Evolutionary conservation across 371 early-diverging fungal species (phyloP).

Genomic region (Phascolomyces articulosus): DNA sequence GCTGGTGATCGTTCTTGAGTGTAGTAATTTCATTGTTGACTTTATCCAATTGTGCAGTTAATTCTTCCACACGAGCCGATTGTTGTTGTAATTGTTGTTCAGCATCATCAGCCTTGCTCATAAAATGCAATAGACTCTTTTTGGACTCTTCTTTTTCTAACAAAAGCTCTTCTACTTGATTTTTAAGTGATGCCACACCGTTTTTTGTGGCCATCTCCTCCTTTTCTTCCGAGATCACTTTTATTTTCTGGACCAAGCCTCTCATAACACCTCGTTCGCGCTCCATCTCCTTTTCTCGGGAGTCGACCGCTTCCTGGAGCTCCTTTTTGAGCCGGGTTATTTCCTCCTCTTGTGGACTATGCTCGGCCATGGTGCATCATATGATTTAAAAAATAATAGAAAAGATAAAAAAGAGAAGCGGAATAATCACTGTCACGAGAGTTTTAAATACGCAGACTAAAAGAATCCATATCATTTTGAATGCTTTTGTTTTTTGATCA

Average conservation of each 20-base stretch:
- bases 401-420: neutral
- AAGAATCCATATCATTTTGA: no score
- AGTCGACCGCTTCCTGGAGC: conserved; percentile 19
- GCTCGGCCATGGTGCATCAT: conserved; percentile 8
- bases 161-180: conserved; percentile 45
- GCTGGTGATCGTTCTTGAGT: neutral
- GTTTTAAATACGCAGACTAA: no score
- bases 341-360: conserved; percentile 18
- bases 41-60: conserved; percentile 1
- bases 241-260: conserved; percentile 45
- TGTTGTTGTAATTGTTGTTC: conserved; percentile 8
- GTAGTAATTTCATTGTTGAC: conserved; percentile 1
- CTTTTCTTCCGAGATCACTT: conserved; percentile 36
- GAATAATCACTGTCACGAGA: neutral
- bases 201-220: conserved; percentile 13
- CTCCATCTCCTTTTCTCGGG: conserved; percentile 21
- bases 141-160: conserved; percentile 51
- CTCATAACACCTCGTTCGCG: conserved; percentile 44
- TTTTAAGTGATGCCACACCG: conserved; percentile 30
- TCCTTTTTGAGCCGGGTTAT: conserved; percentile 21
- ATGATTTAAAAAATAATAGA: neutral
- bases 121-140: conserved; percentile 39
- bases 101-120: conserved; percentile 44
- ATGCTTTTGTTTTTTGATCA: no score
- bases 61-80: neutral